Percentiles rank a stretch among this genome's conserved stretches.
phyloP scores from a whole-genome alignment of 805 yeast species.

The Hanseniaspora occidentalis region DNA sequence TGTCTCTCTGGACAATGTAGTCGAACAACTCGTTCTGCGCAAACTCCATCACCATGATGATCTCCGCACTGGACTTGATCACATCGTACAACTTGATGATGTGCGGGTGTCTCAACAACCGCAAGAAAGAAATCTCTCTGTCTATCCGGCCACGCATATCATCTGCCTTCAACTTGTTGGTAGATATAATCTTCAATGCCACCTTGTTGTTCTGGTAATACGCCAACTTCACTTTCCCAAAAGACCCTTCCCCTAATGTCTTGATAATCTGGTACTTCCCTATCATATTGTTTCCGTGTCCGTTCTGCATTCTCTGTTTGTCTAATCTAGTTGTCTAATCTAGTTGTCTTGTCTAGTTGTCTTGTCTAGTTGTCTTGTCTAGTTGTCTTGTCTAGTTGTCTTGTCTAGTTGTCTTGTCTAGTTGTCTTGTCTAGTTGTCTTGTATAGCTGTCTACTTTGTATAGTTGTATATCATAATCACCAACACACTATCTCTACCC shows the following conservation, averaged over 20 bases:
- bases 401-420: too few relatives aligned
- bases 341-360: too few relatives aligned
- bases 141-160: conserved; percentile 97
- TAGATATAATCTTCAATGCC: conserved; percentile 84
- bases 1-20: conserved; percentile 86
- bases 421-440: too few relatives aligned
- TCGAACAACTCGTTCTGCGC: conserved; percentile 96
- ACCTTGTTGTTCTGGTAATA: conserved; percentile 90
- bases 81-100: conserved; percentile 93
- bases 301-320: neutral
- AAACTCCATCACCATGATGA: conserved; percentile 92
- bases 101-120: conserved; percentile 88
- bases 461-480: too few relatives aligned
- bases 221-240: conserved; percentile 90
- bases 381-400: too few relatives aligned
- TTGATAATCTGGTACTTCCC: conserved; percentile 91
- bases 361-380: too few relatives aligned
- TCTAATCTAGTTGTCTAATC: too few relatives aligned
- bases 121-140: conserved; percentile 80
- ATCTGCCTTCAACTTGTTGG: conserved; percentile 82
- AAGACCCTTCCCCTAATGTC: conserved; percentile 91
- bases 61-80: conserved; percentile 87
- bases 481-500: too few relatives aligned
- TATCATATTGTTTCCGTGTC: conserved; percentile 30
- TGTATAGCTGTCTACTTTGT: too few relatives aligned